Evolutionary conservation across 495 filamentous ascomycete species (phyloP).

Genomic region (Penicillium cosmopolitanum): DNA sequence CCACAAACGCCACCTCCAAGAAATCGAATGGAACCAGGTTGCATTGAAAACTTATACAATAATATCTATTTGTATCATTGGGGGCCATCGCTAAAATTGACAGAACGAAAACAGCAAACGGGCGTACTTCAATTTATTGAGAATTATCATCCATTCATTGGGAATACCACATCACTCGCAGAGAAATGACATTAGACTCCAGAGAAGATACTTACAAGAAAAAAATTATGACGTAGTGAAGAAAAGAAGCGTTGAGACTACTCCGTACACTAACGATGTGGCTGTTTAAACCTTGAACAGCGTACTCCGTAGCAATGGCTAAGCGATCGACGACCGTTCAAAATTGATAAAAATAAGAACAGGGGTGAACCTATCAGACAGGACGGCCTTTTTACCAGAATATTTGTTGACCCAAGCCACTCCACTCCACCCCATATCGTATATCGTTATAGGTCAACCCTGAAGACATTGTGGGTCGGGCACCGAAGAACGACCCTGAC

Average conservation of each 20-base stretch:
- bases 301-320: background rate
- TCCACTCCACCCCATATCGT: background rate
- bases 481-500: constrained; percentile 5
- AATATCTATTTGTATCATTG: too few species aligned
- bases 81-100: too few species aligned
- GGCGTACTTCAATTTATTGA: too few species aligned
- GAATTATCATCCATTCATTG: too few species aligned
- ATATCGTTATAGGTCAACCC: background rate
- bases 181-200: too few species aligned
- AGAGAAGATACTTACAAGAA: too few species aligned
- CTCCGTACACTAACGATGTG: background rate
- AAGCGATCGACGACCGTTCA: background rate
- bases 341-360: constrained; percentile 12
- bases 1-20: too few species aligned
- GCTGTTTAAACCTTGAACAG: background rate
- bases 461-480: constrained; percentile 10
- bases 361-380: constrained; percentile 7
- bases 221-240: background rate
- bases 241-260: background rate
- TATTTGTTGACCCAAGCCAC: constrained; percentile 3
- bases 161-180: too few species aligned
- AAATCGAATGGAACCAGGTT: too few species aligned
- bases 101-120: too few species aligned
- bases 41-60: too few species aligned
- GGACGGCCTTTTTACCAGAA: constrained; percentile 9